Base-by-base conservation (phyloP, 768 basidiomycete genomes). In the Cyclocybe cylindracea region DNA sequence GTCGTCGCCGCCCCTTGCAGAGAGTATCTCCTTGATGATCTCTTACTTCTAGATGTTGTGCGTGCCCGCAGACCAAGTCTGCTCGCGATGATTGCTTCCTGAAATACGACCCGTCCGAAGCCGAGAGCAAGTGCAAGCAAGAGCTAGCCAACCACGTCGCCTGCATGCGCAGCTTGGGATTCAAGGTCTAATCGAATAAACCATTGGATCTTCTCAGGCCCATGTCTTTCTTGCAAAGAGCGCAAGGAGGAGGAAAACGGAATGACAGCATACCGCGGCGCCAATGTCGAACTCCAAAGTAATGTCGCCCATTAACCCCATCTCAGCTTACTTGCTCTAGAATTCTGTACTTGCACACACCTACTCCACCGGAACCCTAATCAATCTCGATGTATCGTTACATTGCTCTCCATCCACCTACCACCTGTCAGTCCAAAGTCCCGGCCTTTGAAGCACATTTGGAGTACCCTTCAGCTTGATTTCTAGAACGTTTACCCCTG, bases 71-170 rank as follows among this genome's bases (percentile, higher is more conserved):
- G 61, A 96, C 94, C 2, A 98, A 98, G 69, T 82, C 87, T 2
- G 80, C 79, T n/a, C 82, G 97, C 9, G 97, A 99, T 69, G 87
- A 94, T 57, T 99, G 97, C 71, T 98, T 97, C 77, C 75, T 98
- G 54, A 81, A 83, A 51, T 82, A 79, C 60, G 86, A 86, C 54
- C 63, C 78, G 4, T 70, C 78, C 16, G 81, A 83, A 51, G 88
- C 89, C 5, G 78, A 82, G 50, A 87, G 86, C 51, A 86, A 88
- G 65, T 99, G 97, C 75, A 84, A 77, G 62, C 83, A 89, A 45
- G 72, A 94, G 41, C 80, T 99, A 4, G 79, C 84, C 62, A 80
- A 77, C 52, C 96, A 98, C 60, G 75, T 93, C 45, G 82, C 86
- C 10, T 99, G 97, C 75, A 99, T 99, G 97, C 79, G 86, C 37